phyloP scores from a whole-genome alignment of 2,329 filamentous ascomycete species.

The Cytospora paraplurivora region DNA sequence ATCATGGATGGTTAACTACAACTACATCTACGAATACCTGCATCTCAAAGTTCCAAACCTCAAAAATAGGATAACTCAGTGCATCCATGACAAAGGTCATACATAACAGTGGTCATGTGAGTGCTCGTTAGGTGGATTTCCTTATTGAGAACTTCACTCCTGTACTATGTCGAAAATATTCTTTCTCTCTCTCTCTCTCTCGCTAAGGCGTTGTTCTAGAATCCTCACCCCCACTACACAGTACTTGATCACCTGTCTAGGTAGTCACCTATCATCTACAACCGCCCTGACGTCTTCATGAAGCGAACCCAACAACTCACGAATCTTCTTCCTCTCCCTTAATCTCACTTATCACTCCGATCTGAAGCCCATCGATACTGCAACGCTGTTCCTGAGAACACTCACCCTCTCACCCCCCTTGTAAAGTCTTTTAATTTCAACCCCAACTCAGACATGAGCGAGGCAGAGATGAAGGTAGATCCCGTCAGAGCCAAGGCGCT shows the following conservation, averaged over 20 bases:
- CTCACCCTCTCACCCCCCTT: too few relatives aligned
- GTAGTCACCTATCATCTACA: neutral
- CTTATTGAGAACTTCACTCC: too few relatives aligned
- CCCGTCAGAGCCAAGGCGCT: slow-evolving; percentile 63
- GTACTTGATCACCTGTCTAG: neutral
- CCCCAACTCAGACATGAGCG: slow-evolving; percentile 43
- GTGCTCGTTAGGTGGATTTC: too few relatives aligned
- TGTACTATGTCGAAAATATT: too few relatives aligned
- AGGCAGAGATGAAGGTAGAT: slow-evolving; percentile 62
- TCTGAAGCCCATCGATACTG: neutral
- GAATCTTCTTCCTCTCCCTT: neutral
- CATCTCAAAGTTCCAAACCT: too few relatives aligned
- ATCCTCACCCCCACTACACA: neutral
- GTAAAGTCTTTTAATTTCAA: neutral
- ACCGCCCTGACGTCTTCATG: neutral
- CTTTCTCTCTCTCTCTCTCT: neutral
- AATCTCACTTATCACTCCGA: neutral
- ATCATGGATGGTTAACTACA: too few relatives aligned
- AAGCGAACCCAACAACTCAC: neutral
- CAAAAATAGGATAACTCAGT: too few relatives aligned
- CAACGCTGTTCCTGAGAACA: too few relatives aligned
- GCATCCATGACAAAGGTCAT: too few relatives aligned
- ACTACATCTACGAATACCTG: too few relatives aligned
- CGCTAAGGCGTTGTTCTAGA: neutral
- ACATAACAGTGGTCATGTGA: too few relatives aligned